Percentiles rank a stretch among this genome's conserved stretches.
Conservation (phyloP, 805 yeast species). For the Saccharomycopsis sp. region DNA sequence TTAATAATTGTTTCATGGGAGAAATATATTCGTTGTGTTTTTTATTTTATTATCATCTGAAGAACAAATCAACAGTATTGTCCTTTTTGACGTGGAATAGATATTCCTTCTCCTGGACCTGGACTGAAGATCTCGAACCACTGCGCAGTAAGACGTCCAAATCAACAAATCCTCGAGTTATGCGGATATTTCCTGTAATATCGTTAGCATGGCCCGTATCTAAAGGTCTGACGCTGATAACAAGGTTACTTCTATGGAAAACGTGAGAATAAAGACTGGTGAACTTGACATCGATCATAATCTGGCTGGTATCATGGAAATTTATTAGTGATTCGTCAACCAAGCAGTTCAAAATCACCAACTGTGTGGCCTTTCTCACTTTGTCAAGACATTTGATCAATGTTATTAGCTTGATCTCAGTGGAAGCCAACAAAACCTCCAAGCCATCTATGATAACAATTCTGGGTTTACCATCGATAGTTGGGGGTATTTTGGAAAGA, state of each 20-base stretch:
- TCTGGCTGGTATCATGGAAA: conserved; percentile 1
- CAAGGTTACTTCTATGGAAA: conserved; percentile 4
- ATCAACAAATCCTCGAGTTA: conserved; percentile 10
- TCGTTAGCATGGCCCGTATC: conserved; percentile 20
- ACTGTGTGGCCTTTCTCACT: conserved; percentile 2
- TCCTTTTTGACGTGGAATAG: conserved; percentile 19
- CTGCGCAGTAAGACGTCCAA: neutral
- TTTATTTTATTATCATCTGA: neutral
- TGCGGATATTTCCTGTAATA: conserved; percentile 15
- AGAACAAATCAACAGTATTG: conserved; percentile 14
- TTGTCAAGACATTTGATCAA: conserved; percentile 8
- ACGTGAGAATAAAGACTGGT: conserved; percentile 11
- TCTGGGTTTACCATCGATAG: neutral
- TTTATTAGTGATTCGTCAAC: conserved; percentile 12
- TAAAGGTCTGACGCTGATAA: conserved; percentile 17
- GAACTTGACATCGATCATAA: conserved; percentile 8
- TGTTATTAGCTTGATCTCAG: conserved; percentile 2
- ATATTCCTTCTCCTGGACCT: conserved; percentile 13
- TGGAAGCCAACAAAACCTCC: conserved; percentile 16
- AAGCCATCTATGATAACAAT: conserved; percentile 13
- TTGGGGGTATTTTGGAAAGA: neutral
- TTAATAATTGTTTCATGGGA: no score
- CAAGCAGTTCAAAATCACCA: neutral
- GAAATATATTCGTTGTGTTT: no score
- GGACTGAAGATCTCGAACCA: neutral